phyloP scores from a whole-genome alignment of 257 asterid genomes.

The Rauvolfia tetraphylla region DNA sequence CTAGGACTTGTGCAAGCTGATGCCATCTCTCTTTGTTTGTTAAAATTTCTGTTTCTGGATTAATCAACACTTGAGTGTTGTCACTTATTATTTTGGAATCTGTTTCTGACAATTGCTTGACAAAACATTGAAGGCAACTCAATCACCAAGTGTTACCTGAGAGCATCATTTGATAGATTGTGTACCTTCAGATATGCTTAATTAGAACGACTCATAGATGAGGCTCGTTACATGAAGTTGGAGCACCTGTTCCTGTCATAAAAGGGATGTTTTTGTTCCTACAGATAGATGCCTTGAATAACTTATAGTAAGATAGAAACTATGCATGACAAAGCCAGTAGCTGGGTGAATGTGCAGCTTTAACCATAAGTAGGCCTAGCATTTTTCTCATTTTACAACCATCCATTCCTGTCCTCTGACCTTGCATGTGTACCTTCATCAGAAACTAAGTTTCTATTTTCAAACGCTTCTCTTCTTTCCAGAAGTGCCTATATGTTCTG shows the following conservation, averaged over 20 bases:
- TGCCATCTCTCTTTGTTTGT: background rate
- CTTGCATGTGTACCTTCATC: background rate
- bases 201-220: background rate
- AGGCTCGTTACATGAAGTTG: background rate
- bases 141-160: background rate
- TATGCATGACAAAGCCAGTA: background rate
- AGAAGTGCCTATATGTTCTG: background rate
- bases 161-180: background rate
- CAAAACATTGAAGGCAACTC: background rate
- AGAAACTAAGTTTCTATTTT: background rate
- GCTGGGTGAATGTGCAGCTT: background rate
- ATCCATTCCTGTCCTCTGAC: background rate
- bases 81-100: background rate
- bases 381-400: slow-evolving; percentile 1
- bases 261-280: background rate
- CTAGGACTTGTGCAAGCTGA: no score
- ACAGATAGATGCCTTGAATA: background rate
- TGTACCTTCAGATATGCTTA: background rate
- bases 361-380: background rate
- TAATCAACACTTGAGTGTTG: background rate
- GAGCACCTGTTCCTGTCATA: background rate
- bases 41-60: background rate
- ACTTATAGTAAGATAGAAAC: background rate
- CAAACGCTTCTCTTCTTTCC: background rate
- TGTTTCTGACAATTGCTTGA: background rate